Conservation (phyloP, 176 grass and related monocot genomes). For the Carex littledalei region DNA sequence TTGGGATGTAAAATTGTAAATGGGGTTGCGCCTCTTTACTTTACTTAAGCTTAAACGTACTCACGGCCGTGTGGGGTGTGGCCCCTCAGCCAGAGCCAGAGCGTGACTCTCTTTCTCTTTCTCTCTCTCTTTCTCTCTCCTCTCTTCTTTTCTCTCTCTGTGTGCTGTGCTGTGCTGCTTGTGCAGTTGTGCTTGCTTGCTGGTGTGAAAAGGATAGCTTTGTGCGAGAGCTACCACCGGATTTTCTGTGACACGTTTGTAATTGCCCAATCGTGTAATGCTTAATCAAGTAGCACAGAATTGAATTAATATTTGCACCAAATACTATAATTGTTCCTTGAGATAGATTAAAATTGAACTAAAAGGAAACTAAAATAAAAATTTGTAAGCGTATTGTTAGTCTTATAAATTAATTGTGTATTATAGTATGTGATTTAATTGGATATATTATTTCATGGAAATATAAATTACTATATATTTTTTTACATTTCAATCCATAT, state of each 20-base stretch:
- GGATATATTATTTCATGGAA: too few relatives aligned
- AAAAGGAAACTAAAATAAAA: too few relatives aligned
- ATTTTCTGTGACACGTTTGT: background rate
- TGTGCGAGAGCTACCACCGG: background rate
- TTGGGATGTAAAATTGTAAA: constrained; percentile 22
- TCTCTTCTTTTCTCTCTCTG: background rate
- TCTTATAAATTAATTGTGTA: too few relatives aligned
- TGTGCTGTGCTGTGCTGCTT: background rate
- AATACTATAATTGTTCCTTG: background rate
- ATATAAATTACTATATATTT: too few relatives aligned
- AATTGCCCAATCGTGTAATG: background rate
- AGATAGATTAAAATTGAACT: background rate
- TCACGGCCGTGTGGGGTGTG: constrained; percentile 29
- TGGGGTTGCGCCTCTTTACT: background rate
- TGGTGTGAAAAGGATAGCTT: constrained; percentile 13
- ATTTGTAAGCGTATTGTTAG: too few relatives aligned
- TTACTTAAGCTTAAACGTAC: background rate
- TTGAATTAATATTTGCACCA: background rate
- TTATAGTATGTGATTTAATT: too few relatives aligned
- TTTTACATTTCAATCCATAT: too few relatives aligned
- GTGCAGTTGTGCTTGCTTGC: constrained; percentile 8
- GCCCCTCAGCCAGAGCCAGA: constrained; percentile 1
- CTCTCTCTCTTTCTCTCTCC: too few relatives aligned
- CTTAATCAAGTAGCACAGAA: background rate
- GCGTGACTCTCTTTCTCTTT: background rate